Evolutionary conservation across 2,329 filamentous ascomycete genomes (phyloP), one percentile per base, ranked within the genome.

Genomic region (Chrysosporium keratinophilum): DNA sequence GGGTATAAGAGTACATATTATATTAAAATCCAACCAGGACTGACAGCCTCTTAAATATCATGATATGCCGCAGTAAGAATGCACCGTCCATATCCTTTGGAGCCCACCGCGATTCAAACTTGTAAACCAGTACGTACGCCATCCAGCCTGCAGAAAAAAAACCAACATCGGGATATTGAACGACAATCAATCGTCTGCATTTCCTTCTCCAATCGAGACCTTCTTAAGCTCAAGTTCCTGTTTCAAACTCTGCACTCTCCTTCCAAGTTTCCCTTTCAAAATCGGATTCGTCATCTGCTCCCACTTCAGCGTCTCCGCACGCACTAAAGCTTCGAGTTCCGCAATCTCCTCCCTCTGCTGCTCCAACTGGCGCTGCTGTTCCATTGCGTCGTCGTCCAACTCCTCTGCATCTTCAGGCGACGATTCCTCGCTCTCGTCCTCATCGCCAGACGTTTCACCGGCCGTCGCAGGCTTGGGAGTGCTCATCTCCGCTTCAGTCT

Each of bases 271-370:
- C 51, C 62, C 63, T 56, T 69, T 69, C 50, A 73, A 54, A 56
- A 73, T 73, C 4, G 63, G 59, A 48, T 73, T 73, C 50, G 62
- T 59, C 56, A 70, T 66, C 40, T 63, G 63, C 59, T 73, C 69
- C 66, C 69, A 72, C 42, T 67, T 65, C 31, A 62, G 61, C 0
- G 68, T 72, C 54, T 72, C 69, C 1, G 65, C 60, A 10, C 64
- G 63, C 40, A 73, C 69, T 33, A 69, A 59, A 2, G 65, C 64
- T 49, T 74, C 70, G 17, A 74, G 58, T 50, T 74, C 72, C 1
- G 63, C 65, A 54, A 75, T 71, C 54, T 73, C 67, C 56, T 75
- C 73, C 12, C 70, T 70, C 45, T 70, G 69, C 54, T 74, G 69
- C 54, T 73, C 69, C 33, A 71, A 59, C 43, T 71, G 68, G 23